phyloP scores from a whole-genome alignment of 176 grass and related monocot species.

The Zoysia japonica region DNA sequence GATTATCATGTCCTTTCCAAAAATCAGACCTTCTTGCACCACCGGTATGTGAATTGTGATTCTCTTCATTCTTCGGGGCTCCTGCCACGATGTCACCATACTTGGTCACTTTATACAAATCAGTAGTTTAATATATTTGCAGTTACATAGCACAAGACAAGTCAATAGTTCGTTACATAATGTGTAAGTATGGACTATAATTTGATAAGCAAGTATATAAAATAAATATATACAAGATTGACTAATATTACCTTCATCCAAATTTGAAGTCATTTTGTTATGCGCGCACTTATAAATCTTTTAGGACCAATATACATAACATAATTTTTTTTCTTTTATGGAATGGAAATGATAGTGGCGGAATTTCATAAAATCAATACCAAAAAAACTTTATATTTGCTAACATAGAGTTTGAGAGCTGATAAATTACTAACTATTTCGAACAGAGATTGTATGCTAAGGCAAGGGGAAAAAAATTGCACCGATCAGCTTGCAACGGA shows the following conservation, averaged over 20 bases:
- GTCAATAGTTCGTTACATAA: not conserved
- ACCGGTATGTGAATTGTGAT: conserved; percentile 62
- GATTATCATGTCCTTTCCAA: conserved; percentile 81
- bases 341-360: not conserved
- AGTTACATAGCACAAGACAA: conserved; percentile 21
- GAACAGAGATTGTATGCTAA: conserved; percentile 18
- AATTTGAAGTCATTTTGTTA: not conserved
- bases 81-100: conserved; percentile 43
- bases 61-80: conserved; percentile 39
- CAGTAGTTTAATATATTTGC: conserved; percentile 10
- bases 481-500: conserved; percentile 21
- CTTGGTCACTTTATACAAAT: conserved; percentile 35
- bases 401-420: not conserved
- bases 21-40: conserved; percentile 56
- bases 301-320: not conserved
- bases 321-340: conserved; percentile 7
- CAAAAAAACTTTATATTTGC: not conserved
- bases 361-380: not conserved
- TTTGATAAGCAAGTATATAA: not conserved
- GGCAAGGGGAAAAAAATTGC: conserved; percentile 21
- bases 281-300: not conserved
- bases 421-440: not conserved
- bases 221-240: conserved; percentile 1
- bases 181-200: not conserved
- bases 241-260: not conserved